These are phyloP conservation scores for Epichloe baconii DNA, from an alignment of 2,329 filamentous ascomycete genomes.

Conservation along the genomic window DNA sequence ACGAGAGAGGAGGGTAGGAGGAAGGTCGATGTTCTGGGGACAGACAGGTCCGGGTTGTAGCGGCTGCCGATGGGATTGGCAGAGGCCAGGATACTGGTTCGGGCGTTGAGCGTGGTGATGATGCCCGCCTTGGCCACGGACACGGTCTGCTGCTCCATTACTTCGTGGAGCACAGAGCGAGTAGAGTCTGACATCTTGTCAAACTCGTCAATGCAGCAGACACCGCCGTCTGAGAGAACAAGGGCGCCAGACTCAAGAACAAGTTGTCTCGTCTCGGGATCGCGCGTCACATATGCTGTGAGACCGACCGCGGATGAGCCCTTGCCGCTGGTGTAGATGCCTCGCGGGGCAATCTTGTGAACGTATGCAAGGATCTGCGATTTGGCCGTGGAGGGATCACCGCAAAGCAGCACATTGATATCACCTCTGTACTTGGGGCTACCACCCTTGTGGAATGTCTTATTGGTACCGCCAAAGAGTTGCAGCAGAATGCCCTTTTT, in stretches of 20 bases:
- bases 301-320: conserved; percentile 72
- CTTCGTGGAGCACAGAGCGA: conserved; percentile 71
- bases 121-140: conserved; percentile 86
- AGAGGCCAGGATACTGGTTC: conserved; percentile 90
- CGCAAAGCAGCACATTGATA: conserved; percentile 92
- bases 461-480: conserved; percentile 95
- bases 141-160: conserved; percentile 80
- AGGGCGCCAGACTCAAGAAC: conserved; percentile 70
- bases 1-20: conserved; percentile 84
- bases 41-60: conserved; percentile 90
- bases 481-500: conserved; percentile 99
- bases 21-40: conserved; percentile 95
- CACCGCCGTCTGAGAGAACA: conserved; percentile 67
- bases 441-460: conserved; percentile 91
- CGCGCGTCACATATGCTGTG: conserved; percentile 68
- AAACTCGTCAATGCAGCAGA: conserved; percentile 77
- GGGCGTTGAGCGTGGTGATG: conserved; percentile 88
- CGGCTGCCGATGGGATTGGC: conserved; percentile 97
- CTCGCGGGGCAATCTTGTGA: conserved; percentile 90
- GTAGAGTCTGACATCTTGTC: conserved; percentile 77
- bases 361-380: conserved; percentile 91
- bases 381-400: conserved; percentile 92
- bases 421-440: conserved; percentile 93
- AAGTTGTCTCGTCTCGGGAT: conserved; percentile 68
- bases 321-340: conserved; percentile 70